These are phyloP conservation scores for Venturia oleaginea DNA, from an alignment of 2,329 filamentous ascomycete species.

Conservation along the genomic window DNA sequence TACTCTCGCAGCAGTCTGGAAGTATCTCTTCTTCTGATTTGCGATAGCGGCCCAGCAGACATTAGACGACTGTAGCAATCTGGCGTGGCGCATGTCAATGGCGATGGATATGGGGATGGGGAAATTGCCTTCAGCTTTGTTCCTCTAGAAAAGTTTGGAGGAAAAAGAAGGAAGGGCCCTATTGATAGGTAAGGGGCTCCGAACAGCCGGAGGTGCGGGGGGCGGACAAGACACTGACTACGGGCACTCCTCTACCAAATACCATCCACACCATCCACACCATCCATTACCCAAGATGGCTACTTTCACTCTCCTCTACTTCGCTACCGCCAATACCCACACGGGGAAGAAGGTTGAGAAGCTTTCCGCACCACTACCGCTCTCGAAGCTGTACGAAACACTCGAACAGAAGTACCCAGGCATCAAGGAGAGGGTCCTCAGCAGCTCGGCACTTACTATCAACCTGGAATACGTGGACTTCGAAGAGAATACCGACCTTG, in stretches of 20 bases:
- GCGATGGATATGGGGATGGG: not conserved
- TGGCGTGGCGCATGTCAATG: conserved; percentile 8
- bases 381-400: conserved; percentile 53
- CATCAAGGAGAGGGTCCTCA: conserved; percentile 58
- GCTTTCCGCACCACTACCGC: conserved; percentile 55
- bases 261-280: too few relatives aligned
- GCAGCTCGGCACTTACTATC: conserved; percentile 66
- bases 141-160: not conserved
- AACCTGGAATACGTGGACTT: conserved; percentile 76
- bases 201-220: not conserved
- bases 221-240: too few relatives aligned
- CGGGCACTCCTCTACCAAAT: too few relatives aligned
- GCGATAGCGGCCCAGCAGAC: conserved; percentile 13
- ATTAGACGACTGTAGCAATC: conserved; percentile 7
- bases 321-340: conserved; percentile 64
- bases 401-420: conserved; percentile 64
- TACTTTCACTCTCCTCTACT: conserved; percentile 69
- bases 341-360: conserved; percentile 59
- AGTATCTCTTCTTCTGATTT: not conserved
- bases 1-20: conserved; percentile 11
- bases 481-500: conserved; percentile 33
- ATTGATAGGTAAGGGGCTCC: not conserved
- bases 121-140: not conserved
- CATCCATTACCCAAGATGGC: conserved; percentile 27
- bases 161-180: not conserved